Percentiles rank a stretch among this genome's conserved stretches.
Evolutionary conservation across 2,329 filamentous ascomycete species (phyloP).

Genomic region (Calonectria fujianensis): DNA sequence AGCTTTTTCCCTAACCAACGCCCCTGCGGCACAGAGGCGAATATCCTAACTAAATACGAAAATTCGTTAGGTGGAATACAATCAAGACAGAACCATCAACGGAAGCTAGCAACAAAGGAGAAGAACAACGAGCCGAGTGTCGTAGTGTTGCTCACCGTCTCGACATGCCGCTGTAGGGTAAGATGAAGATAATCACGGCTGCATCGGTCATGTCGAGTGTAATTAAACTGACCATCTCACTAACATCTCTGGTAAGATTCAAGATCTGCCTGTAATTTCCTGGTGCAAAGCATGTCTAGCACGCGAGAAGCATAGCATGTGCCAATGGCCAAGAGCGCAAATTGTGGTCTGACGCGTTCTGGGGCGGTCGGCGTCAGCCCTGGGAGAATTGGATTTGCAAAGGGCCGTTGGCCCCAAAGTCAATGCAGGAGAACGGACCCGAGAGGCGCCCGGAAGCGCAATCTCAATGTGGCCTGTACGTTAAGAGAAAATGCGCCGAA

Average conservation of each 20-base stretch:
- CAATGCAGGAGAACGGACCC: constrained; percentile 32
- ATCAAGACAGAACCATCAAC: background rate
- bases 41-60: background rate
- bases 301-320: background rate
- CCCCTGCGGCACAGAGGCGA: background rate
- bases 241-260: background rate
- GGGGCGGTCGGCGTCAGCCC: background rate
- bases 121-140: background rate
- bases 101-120: background rate
- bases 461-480: constrained; percentile 10
- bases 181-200: background rate
- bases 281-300: background rate
- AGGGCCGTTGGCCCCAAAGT: constrained; percentile 22
- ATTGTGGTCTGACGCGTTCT: constrained; percentile 21
- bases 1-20: background rate
- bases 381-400: constrained; percentile 15
- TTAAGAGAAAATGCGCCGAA: constrained; percentile 17
- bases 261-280: constrained; percentile 21
- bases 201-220: background rate
- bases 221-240: background rate
- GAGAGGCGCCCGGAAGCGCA: constrained; percentile 8
- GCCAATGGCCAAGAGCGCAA: background rate
- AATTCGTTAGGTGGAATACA: background rate
- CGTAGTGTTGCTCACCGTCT: background rate
- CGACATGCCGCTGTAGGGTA: background rate